A percentile compares a stretch with the other conserved stretches of the same genome.
These are phyloP conservation scores for Debaryomyces psychrophilus DNA, from an alignment of 1,139 yeast species.

Conservation along the genomic window DNA sequence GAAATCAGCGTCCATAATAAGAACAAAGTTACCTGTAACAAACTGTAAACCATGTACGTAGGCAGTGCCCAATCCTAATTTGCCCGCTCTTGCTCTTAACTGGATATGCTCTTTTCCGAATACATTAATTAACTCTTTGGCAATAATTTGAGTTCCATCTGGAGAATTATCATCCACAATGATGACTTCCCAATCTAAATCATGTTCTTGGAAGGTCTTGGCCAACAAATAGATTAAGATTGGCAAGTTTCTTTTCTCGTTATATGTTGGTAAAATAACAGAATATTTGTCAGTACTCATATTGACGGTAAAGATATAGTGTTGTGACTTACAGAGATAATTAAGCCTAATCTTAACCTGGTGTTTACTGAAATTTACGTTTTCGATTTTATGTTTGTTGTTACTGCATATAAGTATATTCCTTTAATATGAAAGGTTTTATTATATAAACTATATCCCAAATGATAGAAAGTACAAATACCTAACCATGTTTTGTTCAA, in stretches of 20 bases:
- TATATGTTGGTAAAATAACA: conserved; percentile 78
- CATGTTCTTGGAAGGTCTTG: conserved; percentile 63
- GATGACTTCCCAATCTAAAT: conserved; percentile 74
- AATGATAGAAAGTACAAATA: neutral
- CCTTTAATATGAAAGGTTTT: neutral
- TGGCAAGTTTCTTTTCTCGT: conserved; percentile 72
- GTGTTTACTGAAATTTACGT: conserved; percentile 6
- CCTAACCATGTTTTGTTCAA: neutral
- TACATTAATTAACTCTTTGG: conserved; percentile 61
- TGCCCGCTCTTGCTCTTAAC: conserved; percentile 75
- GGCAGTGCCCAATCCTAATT: conserved; percentile 81
- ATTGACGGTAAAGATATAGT: neutral
- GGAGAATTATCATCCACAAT: conserved; percentile 84
- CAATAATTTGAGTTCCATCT: conserved; percentile 79
- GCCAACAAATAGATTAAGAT: conserved; percentile 72
- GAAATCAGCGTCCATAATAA: conserved; percentile 87
- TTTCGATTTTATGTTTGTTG: neutral
- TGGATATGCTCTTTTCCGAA: conserved; percentile 69
- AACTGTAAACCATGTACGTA: conserved; percentile 77
- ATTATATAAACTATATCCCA: conserved; percentile 5
- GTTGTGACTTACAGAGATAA: neutral
- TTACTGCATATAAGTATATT: conserved; percentile 2
- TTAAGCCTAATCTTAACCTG: neutral
- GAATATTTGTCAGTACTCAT: conserved; percentile 59
- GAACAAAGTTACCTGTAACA: conserved; percentile 74